Conservation (phyloP, 306 rosid genomes). For the Cyamopsis tetragonoloba region DNA sequence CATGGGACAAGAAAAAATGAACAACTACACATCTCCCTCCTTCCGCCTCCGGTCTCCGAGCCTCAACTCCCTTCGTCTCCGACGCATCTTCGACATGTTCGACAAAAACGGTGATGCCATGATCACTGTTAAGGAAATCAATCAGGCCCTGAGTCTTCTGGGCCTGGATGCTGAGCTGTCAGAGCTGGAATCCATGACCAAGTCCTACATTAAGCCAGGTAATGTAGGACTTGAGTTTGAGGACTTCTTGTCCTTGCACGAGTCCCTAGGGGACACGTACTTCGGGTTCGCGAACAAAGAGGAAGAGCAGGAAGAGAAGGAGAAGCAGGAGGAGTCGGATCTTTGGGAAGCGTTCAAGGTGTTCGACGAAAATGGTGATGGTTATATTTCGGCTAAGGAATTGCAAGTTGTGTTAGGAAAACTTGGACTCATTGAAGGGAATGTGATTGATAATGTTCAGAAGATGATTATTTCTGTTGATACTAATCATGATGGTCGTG, state of each 20-base stretch:
- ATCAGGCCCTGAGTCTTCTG: conserved; percentile 45
- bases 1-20: conserved; percentile 12
- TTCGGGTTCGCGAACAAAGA: conserved; percentile 19
- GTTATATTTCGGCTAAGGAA: conserved; percentile 74
- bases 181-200: conserved; percentile 43
- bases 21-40: conserved; percentile 25
- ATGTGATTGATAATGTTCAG: conserved; percentile 54
- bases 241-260: conserved; percentile 56
- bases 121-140: conserved; percentile 53
- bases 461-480: conserved; percentile 75
- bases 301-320: conserved; percentile 38
- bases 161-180: conserved; percentile 53
- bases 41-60: conserved; percentile 63
- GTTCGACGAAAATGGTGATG: conserved; percentile 82
- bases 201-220: conserved; percentile 42
- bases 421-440: conserved; percentile 65
- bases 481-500: conserved; percentile 68
- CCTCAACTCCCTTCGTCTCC: conserved; percentile 58
- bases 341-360: conserved; percentile 86
- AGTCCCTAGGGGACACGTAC: conserved; percentile 50
- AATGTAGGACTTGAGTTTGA: conserved; percentile 55
- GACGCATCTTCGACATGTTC: conserved; percentile 67
- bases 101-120: conserved; percentile 65
- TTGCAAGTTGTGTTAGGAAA: conserved; percentile 66
- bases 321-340: conserved; percentile 52